Base-by-base conservation (phyloP, 768 basidiomycete genomes). In the Xerocomus potaroensis region DNA sequence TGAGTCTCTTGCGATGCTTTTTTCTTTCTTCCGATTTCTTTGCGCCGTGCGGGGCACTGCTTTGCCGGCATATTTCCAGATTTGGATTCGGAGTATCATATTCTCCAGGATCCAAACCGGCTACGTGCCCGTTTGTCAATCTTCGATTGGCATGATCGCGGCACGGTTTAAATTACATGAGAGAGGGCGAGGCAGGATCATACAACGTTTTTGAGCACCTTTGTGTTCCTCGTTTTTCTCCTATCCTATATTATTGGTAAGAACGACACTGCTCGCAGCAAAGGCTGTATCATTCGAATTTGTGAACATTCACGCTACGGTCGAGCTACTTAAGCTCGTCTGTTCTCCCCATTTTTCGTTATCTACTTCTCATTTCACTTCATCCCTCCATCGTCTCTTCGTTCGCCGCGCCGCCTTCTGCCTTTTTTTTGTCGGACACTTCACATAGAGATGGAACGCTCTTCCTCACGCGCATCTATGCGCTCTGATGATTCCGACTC, bases 1-100 rank as follows among this genome's bases (percentile, higher is more conserved):
- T 91, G 65, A 79, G 88, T 80, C 40, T 32, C 37, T 47, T 53
- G 50, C 51, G 37, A 59, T 62, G 45, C 47, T 46, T 10, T 21
- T 19, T 30, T 39, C 45, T 46, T 34, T 42, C 29, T 21, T 41
- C 44, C 52, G 42, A 30, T 8, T 16, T 31, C n/a, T 43, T 50
- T 24, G 29, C 32, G 27, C 37, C 39, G 41, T 45, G 35, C 50
- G 39, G 44, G 48, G 47, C 60, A 61, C 61, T 30, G 60, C 61
- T 45, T 48, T 68, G 43, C 52, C 55, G 55, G 47, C 43, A 66
- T 36, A 3, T 44, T 59, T 53, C 43, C 52, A 29, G 35, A 43
- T 60, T 52, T 66, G 63, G 61, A 27, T 14, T 22, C 49, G 60
- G 64, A 38, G 35, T 8, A 24, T 57, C 10, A 41, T 24, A 48